phyloP scores from a whole-genome alignment of 331 rosid species.

The Rosa hybrid region DNA sequence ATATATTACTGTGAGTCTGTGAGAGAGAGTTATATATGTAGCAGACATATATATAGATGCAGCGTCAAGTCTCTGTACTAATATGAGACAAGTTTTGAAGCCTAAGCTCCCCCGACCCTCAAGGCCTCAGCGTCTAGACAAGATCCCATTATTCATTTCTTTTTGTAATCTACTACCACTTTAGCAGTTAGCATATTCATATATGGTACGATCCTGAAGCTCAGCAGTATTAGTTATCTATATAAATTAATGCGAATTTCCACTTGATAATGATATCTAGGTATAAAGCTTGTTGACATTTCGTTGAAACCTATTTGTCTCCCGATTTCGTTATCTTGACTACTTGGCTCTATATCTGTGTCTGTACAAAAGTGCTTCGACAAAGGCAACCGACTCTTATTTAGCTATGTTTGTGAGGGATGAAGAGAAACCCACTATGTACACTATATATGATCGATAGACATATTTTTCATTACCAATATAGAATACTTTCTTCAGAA shows the following conservation, averaged over 20 bases:
- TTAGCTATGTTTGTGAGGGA: background rate
- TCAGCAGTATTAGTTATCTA: background rate
- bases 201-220: slow-evolving; percentile 1
- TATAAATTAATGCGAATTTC: background rate
- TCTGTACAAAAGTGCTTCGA: background rate
- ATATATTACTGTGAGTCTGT: background rate
- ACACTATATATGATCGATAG: background rate
- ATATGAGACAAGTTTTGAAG: slow-evolving; percentile 3
- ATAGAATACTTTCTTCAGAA: background rate
- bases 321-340: background rate
- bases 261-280: background rate
- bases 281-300: slow-evolving; percentile 8
- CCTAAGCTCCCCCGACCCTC: slow-evolving; percentile 4
- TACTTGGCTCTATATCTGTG: background rate
- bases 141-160: background rate
- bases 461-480: no score
- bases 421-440: background rate
- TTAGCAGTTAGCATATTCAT: background rate
- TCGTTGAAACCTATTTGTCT: slow-evolving; percentile 10
- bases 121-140: slow-evolving; percentile 8
- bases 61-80: slow-evolving; percentile 9
- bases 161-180: slow-evolving; percentile 12
- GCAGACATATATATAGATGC: background rate
- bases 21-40: background rate
- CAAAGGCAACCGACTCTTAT: background rate